Conservation (phyloP, 2,329 filamentous ascomycete genomes). For the Fusarium transvaalense region DNA sequence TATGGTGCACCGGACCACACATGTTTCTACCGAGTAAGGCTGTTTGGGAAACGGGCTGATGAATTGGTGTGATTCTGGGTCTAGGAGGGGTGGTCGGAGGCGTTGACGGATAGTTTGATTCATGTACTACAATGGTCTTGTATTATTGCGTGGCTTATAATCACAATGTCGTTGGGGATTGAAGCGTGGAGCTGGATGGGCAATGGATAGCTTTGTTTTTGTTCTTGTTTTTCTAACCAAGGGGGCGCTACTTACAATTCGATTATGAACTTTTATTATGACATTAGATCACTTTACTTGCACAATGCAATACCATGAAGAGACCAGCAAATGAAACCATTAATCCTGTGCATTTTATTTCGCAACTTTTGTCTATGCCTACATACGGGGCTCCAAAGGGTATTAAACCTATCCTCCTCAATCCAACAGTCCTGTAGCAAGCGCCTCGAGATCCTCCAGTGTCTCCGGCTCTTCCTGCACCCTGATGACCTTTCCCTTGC, state of each 20-base stretch:
- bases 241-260: slow-evolving; percentile 17
- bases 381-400: slow-evolving; percentile 41
- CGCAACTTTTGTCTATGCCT: slow-evolving; percentile 42
- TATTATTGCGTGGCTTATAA: slow-evolving; percentile 27
- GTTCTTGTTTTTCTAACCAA: too few relatives aligned
- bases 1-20: slow-evolving; percentile 70
- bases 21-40: slow-evolving; percentile 73
- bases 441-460: slow-evolving; percentile 80
- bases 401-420: slow-evolving; percentile 48
- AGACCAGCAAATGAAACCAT: slow-evolving; percentile 1
- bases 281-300: neutral
- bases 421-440: slow-evolving; percentile 79
- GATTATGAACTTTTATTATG: slow-evolving; percentile 20
- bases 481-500: slow-evolving; percentile 68
- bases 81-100: neutral
- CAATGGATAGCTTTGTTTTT: slow-evolving; percentile 27
- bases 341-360: slow-evolving; percentile 19
- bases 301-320: too few relatives aligned
- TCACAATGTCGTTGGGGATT: slow-evolving; percentile 18
- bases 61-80: neutral
- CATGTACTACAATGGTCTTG: slow-evolving; percentile 20
- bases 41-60: slow-evolving; percentile 60
- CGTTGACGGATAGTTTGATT: slow-evolving; percentile 12
- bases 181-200: slow-evolving; percentile 40
- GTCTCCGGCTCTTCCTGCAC: slow-evolving; percentile 79